Base-by-base conservation (phyloP, 805 yeast genomes). In the Metschnikowia peoriensis region DNA sequence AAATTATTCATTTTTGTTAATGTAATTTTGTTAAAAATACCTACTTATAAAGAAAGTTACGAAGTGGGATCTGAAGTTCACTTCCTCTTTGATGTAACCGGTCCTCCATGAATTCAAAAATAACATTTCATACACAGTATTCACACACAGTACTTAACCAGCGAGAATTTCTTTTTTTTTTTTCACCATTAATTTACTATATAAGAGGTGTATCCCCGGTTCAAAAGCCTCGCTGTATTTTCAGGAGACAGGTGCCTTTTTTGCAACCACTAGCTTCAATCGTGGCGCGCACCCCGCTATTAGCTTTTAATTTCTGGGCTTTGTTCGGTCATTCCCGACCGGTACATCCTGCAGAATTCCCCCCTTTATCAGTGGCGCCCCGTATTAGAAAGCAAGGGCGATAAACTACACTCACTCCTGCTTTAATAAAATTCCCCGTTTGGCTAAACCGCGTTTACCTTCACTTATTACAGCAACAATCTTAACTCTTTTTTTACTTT, bases 351-450 rank as follows among this genome's bases (percentile, higher is more conserved):
- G 52, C 52, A 45, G 22, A 22, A 22, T n/a, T 22, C 12, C 7
- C 7, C 35, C 41, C 49, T 49, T 45, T 50, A 50, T 50, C 52
- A 35, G 52, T 35, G 52, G 49, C 46, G 32, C 52, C 38, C 38
- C n/a, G 35, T 41, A 40, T 12, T 49, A 37, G 6, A 41, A 34
- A 49, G 49, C 52, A 50, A 45, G 46, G 42, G 28, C 47, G 38
- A 28, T 41, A 27, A 27, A 29, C 38, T 14, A 41, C 39, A 22
- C 42, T 5, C 44, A 28, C 12, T 34, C 32, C 10, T 11, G 11
- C 46, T 1, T 35, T 29, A 6, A 4, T 4, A 11, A 27, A 28
- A 15, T 7, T 28, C 43, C 32, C 17, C 43, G 35, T 28, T 43
- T n/a, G 17, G 37, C 16, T 38, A 10, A 10, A 11, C 43, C 16